Conservation (phyloP, 2,329 filamentous ascomycete species). For the Dendryphion nanum region DNA sequence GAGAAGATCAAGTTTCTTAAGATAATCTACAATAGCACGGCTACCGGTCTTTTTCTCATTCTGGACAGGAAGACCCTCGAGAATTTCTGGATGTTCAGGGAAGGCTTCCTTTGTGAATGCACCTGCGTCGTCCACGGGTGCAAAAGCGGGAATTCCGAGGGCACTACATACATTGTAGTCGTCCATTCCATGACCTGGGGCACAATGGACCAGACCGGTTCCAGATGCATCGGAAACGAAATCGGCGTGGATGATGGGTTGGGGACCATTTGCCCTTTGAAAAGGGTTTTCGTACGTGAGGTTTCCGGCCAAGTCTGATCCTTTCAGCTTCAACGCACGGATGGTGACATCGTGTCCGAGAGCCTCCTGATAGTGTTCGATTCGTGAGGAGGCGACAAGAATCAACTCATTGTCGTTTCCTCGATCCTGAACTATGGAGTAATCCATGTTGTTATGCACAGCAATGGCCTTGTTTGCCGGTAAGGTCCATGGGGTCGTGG, state of each 20-base stretch:
- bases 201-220: conserved; percentile 90
- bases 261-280: conserved; percentile 57
- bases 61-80: conserved; percentile 73
- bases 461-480: conserved; percentile 91
- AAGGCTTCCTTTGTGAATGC: conserved; percentile 78
- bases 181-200: conserved; percentile 94
- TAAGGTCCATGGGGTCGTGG: conserved; percentile 95
- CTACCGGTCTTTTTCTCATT: conserved; percentile 55
- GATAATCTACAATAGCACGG: conserved; percentile 67
- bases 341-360: conserved; percentile 43
- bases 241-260: conserved; percentile 76
- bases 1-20: conserved; percentile 55
- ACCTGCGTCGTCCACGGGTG: conserved; percentile 81
- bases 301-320: conserved; percentile 61
- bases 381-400: conserved; percentile 68
- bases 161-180: conserved; percentile 81
- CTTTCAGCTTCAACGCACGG: conserved; percentile 58
- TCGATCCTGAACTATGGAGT: conserved; percentile 60
- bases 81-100: conserved; percentile 62
- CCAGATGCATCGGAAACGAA: conserved; percentile 92
- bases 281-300: conserved; percentile 71
- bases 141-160: conserved; percentile 69
- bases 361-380: conserved; percentile 52
- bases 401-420: conserved; percentile 53
- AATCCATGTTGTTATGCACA: conserved; percentile 71